These are phyloP conservation scores for Suillus spraguei DNA, from an alignment of 768 basidiomycete species.

Conservation along the genomic window DNA sequence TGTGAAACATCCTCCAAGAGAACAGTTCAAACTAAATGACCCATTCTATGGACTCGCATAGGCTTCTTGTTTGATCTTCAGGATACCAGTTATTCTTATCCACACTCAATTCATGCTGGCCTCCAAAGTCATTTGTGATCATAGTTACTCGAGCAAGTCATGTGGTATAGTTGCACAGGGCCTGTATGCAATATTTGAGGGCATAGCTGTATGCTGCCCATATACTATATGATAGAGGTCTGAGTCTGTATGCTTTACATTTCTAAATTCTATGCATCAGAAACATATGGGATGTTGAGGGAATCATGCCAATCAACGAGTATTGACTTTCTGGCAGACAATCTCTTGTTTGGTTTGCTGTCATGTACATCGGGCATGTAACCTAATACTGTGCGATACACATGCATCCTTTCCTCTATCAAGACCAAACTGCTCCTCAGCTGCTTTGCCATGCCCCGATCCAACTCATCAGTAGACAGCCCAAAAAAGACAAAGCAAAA, in stretches of 20 bases:
- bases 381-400: not conserved
- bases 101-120: not conserved
- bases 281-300: not conserved
- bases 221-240: not conserved
- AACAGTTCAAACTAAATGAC: no score
- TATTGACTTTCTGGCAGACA: not conserved
- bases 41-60: no score
- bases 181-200: not conserved
- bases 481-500: not conserved
- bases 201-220: not conserved
- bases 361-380: not conserved
- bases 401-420: not conserved
- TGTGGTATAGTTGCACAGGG: not conserved
- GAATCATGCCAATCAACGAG: not conserved
- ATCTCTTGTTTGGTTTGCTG: not conserved
- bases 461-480: constrained; percentile 1
- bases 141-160: no score
- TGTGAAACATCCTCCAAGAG: no score
- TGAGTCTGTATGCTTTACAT: not conserved
- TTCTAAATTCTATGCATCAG: not conserved
- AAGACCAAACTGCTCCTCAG: not conserved
- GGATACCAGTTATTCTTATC: not conserved
- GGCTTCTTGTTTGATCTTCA: not conserved
- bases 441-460: not conserved
- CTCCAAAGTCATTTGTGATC: not conserved